phyloP scores from a whole-genome alignment of 2,329 filamentous ascomycete genomes.

The Elsinoe ampelina region DNA sequence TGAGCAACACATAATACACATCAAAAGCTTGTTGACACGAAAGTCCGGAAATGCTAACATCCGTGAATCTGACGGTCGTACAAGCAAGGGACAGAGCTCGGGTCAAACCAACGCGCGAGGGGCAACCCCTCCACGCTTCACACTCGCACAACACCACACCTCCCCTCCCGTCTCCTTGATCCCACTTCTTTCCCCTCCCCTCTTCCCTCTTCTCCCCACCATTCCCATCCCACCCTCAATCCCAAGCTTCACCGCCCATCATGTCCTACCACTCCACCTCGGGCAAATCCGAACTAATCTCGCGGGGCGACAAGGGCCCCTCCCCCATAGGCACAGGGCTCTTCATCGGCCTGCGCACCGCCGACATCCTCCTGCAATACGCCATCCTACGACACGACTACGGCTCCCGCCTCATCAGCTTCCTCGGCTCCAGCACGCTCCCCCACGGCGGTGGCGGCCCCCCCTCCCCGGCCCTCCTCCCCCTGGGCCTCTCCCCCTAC shows the following conservation, averaged over 20 bases:
- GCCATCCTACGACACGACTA: conserved; percentile 37
- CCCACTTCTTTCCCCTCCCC: background rate
- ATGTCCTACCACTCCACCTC: conserved; percentile 15
- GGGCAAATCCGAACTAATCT: conserved; percentile 26
- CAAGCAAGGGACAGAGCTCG: no score
- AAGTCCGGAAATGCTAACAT: no score
- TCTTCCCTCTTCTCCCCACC: background rate
- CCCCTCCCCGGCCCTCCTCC: conserved; percentile 30
- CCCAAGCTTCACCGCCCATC: conserved; percentile 11
- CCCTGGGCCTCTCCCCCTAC: conserved; percentile 42
- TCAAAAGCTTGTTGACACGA: no score
- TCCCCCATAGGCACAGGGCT: conserved; percentile 30
- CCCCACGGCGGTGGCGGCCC: conserved; percentile 35
- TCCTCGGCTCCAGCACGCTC: conserved; percentile 37
- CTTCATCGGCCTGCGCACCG: conserved; percentile 39
- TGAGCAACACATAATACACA: no score
- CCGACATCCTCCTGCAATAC: conserved; percentile 42
- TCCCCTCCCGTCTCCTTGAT: background rate
- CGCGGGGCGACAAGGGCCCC: conserved; percentile 33
- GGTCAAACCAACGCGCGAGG: no score
- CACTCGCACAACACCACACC: no score
- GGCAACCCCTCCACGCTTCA: no score
- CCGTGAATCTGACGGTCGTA: no score
- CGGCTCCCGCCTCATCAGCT: conserved; percentile 36
- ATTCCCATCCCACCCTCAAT: background rate